These are phyloP conservation scores for Amanita fuliginea DNA, from an alignment of 768 basidiomycete species.

Conservation along the genomic window DNA sequence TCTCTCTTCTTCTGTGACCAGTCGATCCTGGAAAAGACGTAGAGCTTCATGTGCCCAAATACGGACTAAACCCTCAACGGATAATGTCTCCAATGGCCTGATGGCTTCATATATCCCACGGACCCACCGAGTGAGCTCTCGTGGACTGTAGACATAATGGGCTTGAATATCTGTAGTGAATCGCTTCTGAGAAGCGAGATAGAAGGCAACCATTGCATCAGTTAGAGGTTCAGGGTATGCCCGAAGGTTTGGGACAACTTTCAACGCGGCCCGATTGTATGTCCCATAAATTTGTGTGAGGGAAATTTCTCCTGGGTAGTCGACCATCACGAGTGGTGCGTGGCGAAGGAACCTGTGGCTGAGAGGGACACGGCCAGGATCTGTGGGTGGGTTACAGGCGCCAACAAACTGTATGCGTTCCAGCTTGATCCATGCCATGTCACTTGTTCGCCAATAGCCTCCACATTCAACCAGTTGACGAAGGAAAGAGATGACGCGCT, in stretches of 20 bases:
- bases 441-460: conserved; percentile 89
- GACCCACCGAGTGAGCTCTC: conserved; percentile 96
- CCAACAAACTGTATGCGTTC: conserved; percentile 99
- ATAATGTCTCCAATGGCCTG: conserved; percentile 83
- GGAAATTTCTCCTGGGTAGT: conserved; percentile 95
- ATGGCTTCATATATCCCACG: conserved; percentile 97
- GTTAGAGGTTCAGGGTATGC: conserved; percentile 92
- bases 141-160: conserved; percentile 97
- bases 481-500: conserved; percentile 96
- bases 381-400: conserved; percentile 98
- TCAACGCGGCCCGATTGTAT: conserved; percentile 91
- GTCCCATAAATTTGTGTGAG: conserved; percentile 98
- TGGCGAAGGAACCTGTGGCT: conserved; percentile 96
- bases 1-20: conserved; percentile 88
- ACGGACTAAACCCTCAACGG: conserved; percentile 90
- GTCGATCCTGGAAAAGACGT: conserved; percentile 94
- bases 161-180: conserved; percentile 98
- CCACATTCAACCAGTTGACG: conserved; percentile 92
- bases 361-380: conserved; percentile 97
- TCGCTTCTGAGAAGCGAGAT: conserved; percentile 83
- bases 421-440: conserved; percentile 95
- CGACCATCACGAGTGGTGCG: conserved; percentile 96
- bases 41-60: conserved; percentile 98
- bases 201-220: conserved; percentile 95
- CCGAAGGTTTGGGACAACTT: conserved; percentile 88